These are phyloP conservation scores for Lenzites betulinus DNA, from an alignment of 768 basidiomycete species.

Conservation along the genomic window DNA sequence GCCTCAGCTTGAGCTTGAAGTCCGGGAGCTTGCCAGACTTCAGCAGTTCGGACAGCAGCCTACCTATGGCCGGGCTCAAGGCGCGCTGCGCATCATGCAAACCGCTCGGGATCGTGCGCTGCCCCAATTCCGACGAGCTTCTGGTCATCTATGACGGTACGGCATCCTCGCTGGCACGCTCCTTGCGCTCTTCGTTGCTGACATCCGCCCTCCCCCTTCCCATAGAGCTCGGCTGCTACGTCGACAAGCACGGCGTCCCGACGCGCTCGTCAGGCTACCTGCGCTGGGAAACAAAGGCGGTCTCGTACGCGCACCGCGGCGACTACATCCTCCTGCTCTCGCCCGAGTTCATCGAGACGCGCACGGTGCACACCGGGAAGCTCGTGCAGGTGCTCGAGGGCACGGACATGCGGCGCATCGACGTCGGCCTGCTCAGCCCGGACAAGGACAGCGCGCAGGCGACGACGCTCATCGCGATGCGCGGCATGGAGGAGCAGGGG, in stretches of 20 bases:
- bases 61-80: slow-evolving; percentile 56
- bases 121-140: slow-evolving; percentile 52
- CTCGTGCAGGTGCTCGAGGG: slow-evolving; percentile 87
- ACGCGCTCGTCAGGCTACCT: slow-evolving; percentile 62
- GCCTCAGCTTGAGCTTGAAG: slow-evolving; percentile 32
- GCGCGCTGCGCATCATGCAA: slow-evolving; percentile 55
- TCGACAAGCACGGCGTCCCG: slow-evolving; percentile 69
- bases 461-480: slow-evolving; percentile 60
- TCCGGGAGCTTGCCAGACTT: slow-evolving; percentile 64
- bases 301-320: slow-evolving; percentile 60
- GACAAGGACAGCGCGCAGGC: slow-evolving; percentile 40
- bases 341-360: slow-evolving; percentile 72
- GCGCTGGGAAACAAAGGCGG: slow-evolving; percentile 77
- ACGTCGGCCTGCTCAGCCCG: slow-evolving; percentile 42
- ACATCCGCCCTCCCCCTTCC: too few relatives aligned
- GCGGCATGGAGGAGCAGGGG: slow-evolving; percentile 48
- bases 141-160: slow-evolving; percentile 76
- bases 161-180: slow-evolving; percentile 24
- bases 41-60: slow-evolving; percentile 38
- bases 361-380: slow-evolving; percentile 60
- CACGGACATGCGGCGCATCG: slow-evolving; percentile 64
- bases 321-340: slow-evolving; percentile 74
- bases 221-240: slow-evolving; percentile 74
- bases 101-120: slow-evolving; percentile 67
- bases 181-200: not conserved